These are phyloP conservation scores for Tolypocladium endophyticum DNA, from an alignment of 2,329 filamentous ascomycete genomes.

Conservation along the genomic window DNA sequence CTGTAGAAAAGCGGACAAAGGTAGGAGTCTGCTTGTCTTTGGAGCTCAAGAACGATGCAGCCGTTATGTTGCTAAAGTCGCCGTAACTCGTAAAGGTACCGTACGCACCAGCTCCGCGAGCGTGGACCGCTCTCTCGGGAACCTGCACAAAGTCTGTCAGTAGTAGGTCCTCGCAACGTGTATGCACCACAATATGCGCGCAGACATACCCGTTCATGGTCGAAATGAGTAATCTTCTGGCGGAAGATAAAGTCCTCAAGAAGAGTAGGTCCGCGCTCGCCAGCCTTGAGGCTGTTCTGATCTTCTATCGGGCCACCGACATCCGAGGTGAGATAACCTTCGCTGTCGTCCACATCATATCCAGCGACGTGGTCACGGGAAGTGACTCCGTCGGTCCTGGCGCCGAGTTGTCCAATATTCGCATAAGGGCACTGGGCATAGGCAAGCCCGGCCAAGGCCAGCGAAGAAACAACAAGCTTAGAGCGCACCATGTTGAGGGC, in stretches of 20 bases:
- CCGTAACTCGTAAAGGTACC: slow-evolving; percentile 60
- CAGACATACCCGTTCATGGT: slow-evolving; percentile 52
- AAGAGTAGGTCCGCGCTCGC: slow-evolving; percentile 54
- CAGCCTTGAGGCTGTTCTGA: slow-evolving; percentile 56
- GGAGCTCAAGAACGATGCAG: slow-evolving; percentile 49
- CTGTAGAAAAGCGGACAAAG: slow-evolving; percentile 66
- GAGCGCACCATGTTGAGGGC: slow-evolving; percentile 15
- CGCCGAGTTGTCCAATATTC: slow-evolving; percentile 13
- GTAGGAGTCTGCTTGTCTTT: slow-evolving; percentile 48
- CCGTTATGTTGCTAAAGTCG: slow-evolving; percentile 57
- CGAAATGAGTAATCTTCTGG: slow-evolving; percentile 61
- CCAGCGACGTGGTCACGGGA: slow-evolving; percentile 20
- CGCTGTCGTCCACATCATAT: slow-evolving; percentile 40
- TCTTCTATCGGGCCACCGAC: slow-evolving; percentile 59
- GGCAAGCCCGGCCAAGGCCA: slow-evolving; percentile 16
- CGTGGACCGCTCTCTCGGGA: slow-evolving; percentile 58
- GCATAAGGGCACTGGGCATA: slow-evolving; percentile 24
- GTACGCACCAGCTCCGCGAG: slow-evolving; percentile 58
- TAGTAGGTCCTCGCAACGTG: not conserved
- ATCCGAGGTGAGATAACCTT: slow-evolving; percentile 52
- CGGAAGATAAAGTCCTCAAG: slow-evolving; percentile 65
- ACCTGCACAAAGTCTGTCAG: slow-evolving; percentile 18
- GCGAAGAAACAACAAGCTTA: slow-evolving; percentile 9
- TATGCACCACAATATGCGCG: not conserved
- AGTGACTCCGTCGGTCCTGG: slow-evolving; percentile 11